Base-by-base conservation (phyloP, 1,284 basidiomycete genomes). In the Trichosporon coremiiforme region DNA sequence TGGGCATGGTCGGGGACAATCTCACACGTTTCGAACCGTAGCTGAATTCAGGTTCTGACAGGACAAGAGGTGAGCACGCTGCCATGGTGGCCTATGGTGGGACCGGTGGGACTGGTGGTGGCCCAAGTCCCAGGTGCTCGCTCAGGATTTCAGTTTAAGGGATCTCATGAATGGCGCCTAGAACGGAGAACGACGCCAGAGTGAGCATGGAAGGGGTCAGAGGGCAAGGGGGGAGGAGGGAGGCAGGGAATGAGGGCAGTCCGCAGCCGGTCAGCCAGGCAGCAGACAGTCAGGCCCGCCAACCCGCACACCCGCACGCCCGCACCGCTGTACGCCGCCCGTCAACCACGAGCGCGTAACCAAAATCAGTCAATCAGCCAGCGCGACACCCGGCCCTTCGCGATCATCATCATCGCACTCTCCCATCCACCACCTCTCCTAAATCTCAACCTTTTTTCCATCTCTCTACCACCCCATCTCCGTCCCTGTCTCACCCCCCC, bases 101-200 rank as follows among this genome's bases (percentile, higher is more conserved):
- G 25, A 25, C 25, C 25, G 25, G 25, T 25, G 25, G 25, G 25
- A 25, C 25, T 38, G 36, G 3, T 13, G 10, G 25, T 25, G 25
- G 25, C 25, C 25, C 36, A 38, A 10, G 10, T 38, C 3, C 10
- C 10, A 57, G 53, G 53, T 57, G 53, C 55, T 20, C 25, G 25
- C 31, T 62, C 57, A 62, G 57, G 57, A 25, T 62, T 62, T 62
- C 57, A 62, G 57, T 62, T 62, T 62, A 62, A 62, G 57, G 57
- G 57, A 62, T n/a, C 57, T 33, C 31, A 33, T 62, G 57, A 62
- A 62, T 62, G 57, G 57, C 57, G 31, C 57, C 57, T 62, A 62
- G 57, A 62, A 33, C 57, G 57, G 57, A 62, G 57, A 35, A 33
- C 25, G 25, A 47, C 41, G 36, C 22, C 38, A 25, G 62, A 33